Evolutionary conservation across 1,284 basidiomycete genomes (phyloP).

Genomic region (Boletus nobilissimus): DNA sequence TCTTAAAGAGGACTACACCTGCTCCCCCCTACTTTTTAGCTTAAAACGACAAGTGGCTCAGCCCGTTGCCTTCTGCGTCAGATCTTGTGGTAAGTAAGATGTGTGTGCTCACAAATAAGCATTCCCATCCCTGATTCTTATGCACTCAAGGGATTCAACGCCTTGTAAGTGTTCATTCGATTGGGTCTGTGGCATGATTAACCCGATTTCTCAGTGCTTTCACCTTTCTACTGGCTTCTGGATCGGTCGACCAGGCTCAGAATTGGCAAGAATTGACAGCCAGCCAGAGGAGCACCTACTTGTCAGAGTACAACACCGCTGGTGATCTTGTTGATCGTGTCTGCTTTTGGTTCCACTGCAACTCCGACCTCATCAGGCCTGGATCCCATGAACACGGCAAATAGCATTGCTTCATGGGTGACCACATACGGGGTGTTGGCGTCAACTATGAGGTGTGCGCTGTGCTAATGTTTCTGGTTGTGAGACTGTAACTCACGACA

Average conservation of each 20-base stretch:
- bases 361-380: conserved; percentile 56
- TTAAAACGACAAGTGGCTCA: conserved; percentile 56
- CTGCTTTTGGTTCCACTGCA: conserved; percentile 63
- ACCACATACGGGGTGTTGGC: conserved; percentile 60
- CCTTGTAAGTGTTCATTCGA: conserved; percentile 50
- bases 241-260: conserved; percentile 57
- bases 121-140: background rate
- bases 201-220: conserved; percentile 47
- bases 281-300: conserved; percentile 49
- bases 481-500: background rate
- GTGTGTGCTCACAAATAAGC: no score
- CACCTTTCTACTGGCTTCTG: conserved; percentile 56
- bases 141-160: conserved; percentile 56
- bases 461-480: no score
- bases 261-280: conserved; percentile 50
- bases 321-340: conserved; percentile 62
- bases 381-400: conserved; percentile 55
- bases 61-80: conserved; percentile 52
- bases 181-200: background rate
- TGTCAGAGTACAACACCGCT: conserved; percentile 55
- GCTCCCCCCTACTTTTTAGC: conserved; percentile 54
- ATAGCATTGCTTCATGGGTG: conserved; percentile 60
- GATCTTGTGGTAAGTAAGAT: conserved; percentile 49
- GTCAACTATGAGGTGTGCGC: conserved; percentile 62
- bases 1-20: conserved; percentile 50